Evolutionary conservation across 2,329 filamentous ascomycete genomes (phyloP).

Genomic region (Scorias spongiosa): DNA sequence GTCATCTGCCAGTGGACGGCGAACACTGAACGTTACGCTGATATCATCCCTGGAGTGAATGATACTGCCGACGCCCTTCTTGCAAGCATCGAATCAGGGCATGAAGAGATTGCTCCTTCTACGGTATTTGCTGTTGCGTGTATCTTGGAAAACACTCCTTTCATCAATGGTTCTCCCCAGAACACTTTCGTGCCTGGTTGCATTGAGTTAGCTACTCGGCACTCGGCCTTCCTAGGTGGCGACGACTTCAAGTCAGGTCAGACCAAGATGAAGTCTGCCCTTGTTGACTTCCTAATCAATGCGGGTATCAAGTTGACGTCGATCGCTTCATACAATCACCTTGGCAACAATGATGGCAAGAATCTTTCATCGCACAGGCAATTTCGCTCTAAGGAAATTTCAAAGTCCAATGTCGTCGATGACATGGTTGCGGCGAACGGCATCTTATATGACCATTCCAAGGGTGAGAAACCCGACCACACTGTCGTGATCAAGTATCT

Average conservation of each 20-base stretch:
- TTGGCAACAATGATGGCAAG: conserved; percentile 98
- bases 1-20: conserved; percentile 97
- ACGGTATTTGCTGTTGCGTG: conserved; percentile 91
- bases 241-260: conserved; percentile 99
- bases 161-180: conserved; percentile 98
- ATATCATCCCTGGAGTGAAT: conserved; percentile 76
- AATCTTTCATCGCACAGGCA: conserved; percentile 95
- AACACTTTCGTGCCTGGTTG: conserved; percentile 97
- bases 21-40: conserved; percentile 94
- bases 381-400: conserved; percentile 99
- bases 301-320: conserved; percentile 97
- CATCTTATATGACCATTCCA: conserved; percentile 70
- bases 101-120: conserved; percentile 85
- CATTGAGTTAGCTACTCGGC: conserved; percentile 73
- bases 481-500: conserved; percentile 99
- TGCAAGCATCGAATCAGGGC: conserved; percentile 69
- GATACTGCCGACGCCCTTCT: conserved; percentile 92
- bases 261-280: conserved; percentile 99
- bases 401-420: conserved; percentile 97
- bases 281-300: conserved; percentile 96
- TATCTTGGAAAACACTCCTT: conserved; percentile 77
- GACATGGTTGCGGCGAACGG: conserved; percentile 97
- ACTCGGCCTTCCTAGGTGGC: conserved; percentile 82
- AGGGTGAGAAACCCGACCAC: conserved; percentile 78
- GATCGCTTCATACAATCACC: conserved; percentile 97